These are phyloP conservation scores for Rhytidiadelphus loreus DNA, from an alignment of 225 moss, liverwort and hornwort species.

Conservation along the genomic window DNA sequence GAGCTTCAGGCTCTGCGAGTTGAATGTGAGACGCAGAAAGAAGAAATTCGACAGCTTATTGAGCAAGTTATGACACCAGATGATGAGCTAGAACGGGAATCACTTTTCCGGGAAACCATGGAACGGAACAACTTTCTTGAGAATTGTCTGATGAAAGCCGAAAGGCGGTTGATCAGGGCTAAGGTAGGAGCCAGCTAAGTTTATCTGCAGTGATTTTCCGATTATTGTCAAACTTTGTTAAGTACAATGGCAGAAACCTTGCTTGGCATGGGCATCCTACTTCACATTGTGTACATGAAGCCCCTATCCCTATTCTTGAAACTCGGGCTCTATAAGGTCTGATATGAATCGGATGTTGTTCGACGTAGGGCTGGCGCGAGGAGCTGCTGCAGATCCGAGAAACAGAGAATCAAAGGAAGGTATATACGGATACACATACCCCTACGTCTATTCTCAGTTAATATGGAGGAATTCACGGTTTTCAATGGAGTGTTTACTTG, in stretches of 20 bases:
- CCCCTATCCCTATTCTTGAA: not conserved
- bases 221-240: not conserved
- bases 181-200: conserved; percentile 11
- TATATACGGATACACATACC: not conserved
- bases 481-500: not conserved
- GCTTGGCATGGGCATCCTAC: not conserved
- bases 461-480: not conserved
- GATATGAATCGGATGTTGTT: not conserved
- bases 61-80: conserved; percentile 47
- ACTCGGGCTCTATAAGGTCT: not conserved
- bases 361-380: conserved; percentile 31
- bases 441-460: not conserved
- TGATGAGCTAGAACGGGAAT: conserved; percentile 33
- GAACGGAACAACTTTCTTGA: conserved; percentile 36
- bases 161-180: conserved; percentile 21
- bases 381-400: conserved; percentile 22
- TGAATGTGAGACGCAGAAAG: conserved; percentile 28
- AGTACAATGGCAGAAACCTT: not conserved
- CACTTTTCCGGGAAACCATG: conserved; percentile 29
- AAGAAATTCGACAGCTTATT: conserved; percentile 38
- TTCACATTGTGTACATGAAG: not conserved
- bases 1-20: conserved; percentile 18
- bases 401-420: conserved; percentile 11
- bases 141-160: conserved; percentile 29
- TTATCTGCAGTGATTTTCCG: not conserved